phyloP scores from a whole-genome alignment of 176 grass and related monocot species.

The Rhynchospora tenuis region DNA sequence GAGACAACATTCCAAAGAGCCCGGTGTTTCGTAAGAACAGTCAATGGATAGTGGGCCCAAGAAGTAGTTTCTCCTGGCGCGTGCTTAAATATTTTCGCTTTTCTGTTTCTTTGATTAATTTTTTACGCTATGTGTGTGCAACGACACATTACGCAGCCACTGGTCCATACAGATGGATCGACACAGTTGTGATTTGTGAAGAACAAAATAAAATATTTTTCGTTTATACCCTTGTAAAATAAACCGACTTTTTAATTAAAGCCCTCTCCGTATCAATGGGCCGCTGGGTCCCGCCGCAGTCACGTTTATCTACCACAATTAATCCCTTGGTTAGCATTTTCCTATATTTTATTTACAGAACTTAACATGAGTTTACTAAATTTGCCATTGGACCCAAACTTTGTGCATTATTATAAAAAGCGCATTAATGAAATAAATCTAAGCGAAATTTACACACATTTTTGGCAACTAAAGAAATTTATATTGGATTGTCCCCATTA shows the following conservation, averaged over 20 bases:
- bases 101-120: not conserved
- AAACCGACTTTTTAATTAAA: not conserved
- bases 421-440: not conserved
- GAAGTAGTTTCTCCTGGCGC: not conserved
- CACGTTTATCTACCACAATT: not conserved
- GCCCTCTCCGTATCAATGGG: not conserved
- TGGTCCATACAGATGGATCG: slow-evolving; percentile 3
- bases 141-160: not conserved
- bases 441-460: not conserved
- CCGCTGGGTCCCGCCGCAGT: not conserved
- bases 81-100: not conserved
- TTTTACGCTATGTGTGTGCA: not conserved
- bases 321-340: not conserved
- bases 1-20: not conserved
- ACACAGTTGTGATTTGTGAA: slow-evolving; percentile 12
- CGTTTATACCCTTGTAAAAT: not conserved
- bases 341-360: not conserved
- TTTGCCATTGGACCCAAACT: not conserved
- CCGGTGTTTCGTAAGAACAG: not conserved
- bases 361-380: not conserved
- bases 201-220: not conserved
- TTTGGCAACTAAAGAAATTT: not conserved
- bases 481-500: not conserved
- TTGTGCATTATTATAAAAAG: not conserved
- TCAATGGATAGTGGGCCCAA: not conserved